Evolutionary conservation across 1,284 basidiomycete species (phyloP).

Genomic region (Trametes hirsuta): DNA sequence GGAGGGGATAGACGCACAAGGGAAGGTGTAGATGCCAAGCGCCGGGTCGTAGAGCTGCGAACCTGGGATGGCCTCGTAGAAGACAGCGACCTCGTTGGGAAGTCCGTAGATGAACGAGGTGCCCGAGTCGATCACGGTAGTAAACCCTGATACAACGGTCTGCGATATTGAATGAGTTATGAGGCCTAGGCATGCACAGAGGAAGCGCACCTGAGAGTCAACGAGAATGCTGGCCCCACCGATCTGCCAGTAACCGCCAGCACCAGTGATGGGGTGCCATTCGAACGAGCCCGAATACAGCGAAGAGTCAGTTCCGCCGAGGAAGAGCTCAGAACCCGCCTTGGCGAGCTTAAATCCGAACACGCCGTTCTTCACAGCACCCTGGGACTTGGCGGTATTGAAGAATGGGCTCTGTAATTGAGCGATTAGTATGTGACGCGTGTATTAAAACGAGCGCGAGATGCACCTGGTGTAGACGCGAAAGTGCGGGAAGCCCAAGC

Average conservation of each 20-base stretch:
- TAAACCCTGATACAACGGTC: conserved; percentile 22
- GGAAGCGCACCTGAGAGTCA: conserved; percentile 24
- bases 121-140: conserved; percentile 46
- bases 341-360: conserved; percentile 54
- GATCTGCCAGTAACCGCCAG: conserved; percentile 37
- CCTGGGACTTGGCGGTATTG: conserved; percentile 21
- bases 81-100: conserved; percentile 41
- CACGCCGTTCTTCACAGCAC: conserved; percentile 16
- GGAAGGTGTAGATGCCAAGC: conserved; percentile 35
- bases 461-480: conserved; percentile 21
- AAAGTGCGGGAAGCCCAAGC: conserved; percentile 31
- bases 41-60: conserved; percentile 33
- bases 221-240: conserved; percentile 24
- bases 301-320: conserved; percentile 50
- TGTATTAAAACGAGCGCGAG: not conserved
- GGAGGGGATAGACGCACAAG: conserved; percentile 28
- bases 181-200: not conserved
- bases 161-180: conserved; percentile 16
- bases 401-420: conserved; percentile 22
- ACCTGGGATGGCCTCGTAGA: conserved; percentile 51
- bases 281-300: conserved; percentile 44
- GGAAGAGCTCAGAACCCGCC: conserved; percentile 50
- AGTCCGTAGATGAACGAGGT: conserved; percentile 58
- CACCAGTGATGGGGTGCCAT: conserved; percentile 37
- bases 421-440: not conserved